A percentile compares a stretch with the other conserved stretches of the same genome.
Evolutionary conservation across 768 basidiomycete species (phyloP).

Genomic region (Tremella mesenterica): DNA sequence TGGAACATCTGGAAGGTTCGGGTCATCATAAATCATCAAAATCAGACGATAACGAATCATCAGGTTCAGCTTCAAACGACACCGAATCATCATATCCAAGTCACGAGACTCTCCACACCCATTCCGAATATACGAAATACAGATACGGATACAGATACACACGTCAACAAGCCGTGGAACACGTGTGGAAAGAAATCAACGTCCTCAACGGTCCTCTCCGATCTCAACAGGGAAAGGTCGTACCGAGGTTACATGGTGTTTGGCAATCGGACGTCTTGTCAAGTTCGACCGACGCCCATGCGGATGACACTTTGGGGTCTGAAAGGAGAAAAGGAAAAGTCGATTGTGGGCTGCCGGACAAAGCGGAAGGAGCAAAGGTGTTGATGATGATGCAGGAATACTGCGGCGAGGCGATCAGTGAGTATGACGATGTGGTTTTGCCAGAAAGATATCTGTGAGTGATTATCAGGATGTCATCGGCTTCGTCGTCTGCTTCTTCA

Average conservation of each 20-base stretch:
- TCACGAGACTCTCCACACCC: too few species aligned
- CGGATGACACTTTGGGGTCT: background rate
- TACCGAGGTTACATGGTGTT: background rate
- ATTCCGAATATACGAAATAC: too few species aligned
- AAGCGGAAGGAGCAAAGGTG: background rate
- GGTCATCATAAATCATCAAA: too few species aligned
- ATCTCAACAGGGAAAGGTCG: background rate
- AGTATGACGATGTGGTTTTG: background rate
- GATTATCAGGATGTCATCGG: background rate
- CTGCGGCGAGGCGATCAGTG: background rate
- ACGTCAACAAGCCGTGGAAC: background rate
- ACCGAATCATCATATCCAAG: too few species aligned
- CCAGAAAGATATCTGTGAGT: background rate
- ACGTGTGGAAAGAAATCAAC: background rate
- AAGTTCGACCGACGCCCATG: too few species aligned
- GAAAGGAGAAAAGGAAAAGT: background rate
- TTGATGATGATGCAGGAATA: background rate
- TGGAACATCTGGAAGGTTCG: too few species aligned
- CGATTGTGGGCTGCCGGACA: background rate
- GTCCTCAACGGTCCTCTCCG: background rate
- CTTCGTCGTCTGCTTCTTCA: background rate
- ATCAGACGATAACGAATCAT: too few species aligned
- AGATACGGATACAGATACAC: too few species aligned
- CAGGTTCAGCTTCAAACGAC: too few species aligned
- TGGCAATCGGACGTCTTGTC: background rate